Conservation (phyloP, 2,329 filamentous ascomycete species). For the Alternaria gansuensis region DNA sequence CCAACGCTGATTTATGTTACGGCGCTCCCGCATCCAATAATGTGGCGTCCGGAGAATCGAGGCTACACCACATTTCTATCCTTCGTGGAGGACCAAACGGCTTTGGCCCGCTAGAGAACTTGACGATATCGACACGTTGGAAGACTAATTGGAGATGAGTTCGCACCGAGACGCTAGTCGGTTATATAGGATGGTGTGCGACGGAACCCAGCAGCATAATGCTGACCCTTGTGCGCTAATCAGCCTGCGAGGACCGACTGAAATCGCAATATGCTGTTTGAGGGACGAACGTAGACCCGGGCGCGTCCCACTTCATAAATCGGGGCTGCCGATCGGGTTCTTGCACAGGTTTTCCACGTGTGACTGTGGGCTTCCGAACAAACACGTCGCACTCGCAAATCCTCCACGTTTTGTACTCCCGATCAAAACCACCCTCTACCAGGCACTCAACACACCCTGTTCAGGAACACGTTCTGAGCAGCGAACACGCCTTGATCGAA, state of each 20-base stretch:
- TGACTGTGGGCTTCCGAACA: constrained; percentile 11
- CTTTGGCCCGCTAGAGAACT: constrained; percentile 15
- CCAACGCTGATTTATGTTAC: constrained; percentile 4
- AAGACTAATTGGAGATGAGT: constrained; percentile 1
- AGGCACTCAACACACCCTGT: neutral
- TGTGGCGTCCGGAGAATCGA: constrained; percentile 6
- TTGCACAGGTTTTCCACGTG: constrained; percentile 10
- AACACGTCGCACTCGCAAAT: constrained; percentile 7
- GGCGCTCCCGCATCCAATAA: constrained; percentile 4
- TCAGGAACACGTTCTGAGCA: neutral
- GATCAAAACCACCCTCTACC: constrained; percentile 3
- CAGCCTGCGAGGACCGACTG: constrained; percentile 7
- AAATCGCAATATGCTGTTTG: neutral
- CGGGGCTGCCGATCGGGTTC: constrained; percentile 8
- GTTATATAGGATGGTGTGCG: constrained; percentile 13
- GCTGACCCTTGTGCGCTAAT: constrained; percentile 1
- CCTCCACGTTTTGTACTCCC: constrained; percentile 20
- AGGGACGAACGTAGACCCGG: neutral
- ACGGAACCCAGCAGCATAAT: constrained; percentile 3
- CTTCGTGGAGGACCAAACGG: constrained; percentile 3
- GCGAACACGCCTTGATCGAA: neutral
- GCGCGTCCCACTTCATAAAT: neutral
- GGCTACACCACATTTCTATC: constrained; percentile 8
- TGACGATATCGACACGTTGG: constrained; percentile 15
- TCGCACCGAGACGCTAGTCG: constrained; percentile 8